phyloP scores from a whole-genome alignment of 1,139 yeast genomes.

The Yamadazyma trypodendri region DNA sequence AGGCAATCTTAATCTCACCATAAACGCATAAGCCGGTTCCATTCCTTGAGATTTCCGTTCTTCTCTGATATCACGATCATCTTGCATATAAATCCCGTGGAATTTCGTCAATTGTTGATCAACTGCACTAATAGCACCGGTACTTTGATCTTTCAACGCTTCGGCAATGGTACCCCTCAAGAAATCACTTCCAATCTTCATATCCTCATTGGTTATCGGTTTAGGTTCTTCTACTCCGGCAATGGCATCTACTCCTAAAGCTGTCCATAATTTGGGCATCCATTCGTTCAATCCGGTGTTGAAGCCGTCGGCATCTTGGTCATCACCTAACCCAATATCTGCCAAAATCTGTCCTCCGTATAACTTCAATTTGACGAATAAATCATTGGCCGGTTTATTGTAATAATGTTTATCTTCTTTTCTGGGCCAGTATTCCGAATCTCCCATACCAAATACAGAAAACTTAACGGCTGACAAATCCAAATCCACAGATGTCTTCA shows the following conservation, averaged over 20 bases:
- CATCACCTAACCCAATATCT: conserved; percentile 89
- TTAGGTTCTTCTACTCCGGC: conserved; percentile 93
- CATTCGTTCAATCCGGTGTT: conserved; percentile 85
- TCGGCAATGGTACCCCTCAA: conserved; percentile 93
- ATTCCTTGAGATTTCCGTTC: conserved; percentile 87
- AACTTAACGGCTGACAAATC: conserved; percentile 70
- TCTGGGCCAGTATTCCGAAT: conserved; percentile 95
- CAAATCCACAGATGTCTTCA: conserved; percentile 67
- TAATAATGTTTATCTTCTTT: conserved; percentile 92
- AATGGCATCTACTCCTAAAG: conserved; percentile 81
- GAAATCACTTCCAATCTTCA: conserved; percentile 82
- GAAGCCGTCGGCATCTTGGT: conserved; percentile 95
- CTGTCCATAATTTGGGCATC: conserved; percentile 85
- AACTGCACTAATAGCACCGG: conserved; percentile 90
- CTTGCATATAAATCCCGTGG: conserved; percentile 99
- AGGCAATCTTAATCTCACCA: conserved; percentile 95
- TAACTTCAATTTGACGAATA: conserved; percentile 59
- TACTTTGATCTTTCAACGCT: conserved; percentile 75
- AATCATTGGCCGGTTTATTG: conserved; percentile 86
- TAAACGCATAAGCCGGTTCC: conserved; percentile 93
- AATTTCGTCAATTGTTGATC: conserved; percentile 95
- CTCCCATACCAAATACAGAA: conserved; percentile 90
- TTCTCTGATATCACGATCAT: conserved; percentile 94
- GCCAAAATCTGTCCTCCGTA: conserved; percentile 74
- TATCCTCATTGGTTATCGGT: conserved; percentile 94